Conservation (phyloP, 2,329 filamentous ascomycete genomes). For the Herpotrichia juniperi region DNA sequence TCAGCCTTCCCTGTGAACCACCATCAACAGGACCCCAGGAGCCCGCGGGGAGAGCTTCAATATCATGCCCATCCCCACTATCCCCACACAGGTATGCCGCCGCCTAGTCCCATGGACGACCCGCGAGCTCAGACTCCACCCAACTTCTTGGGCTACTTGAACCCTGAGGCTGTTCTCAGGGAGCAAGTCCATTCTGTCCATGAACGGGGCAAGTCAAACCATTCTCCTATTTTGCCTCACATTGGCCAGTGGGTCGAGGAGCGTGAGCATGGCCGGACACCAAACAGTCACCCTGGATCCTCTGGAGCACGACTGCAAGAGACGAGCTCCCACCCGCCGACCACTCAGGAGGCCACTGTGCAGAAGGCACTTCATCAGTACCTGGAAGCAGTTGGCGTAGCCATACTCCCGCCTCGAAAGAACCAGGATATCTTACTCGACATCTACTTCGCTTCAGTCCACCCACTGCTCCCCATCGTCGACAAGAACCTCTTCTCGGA, state of each 20-base stretch:
- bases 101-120: slow-evolving; percentile 39
- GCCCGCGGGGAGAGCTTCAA: slow-evolving; percentile 1
- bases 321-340: slow-evolving; percentile 30
- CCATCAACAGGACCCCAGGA: slow-evolving; percentile 17
- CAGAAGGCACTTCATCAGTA: slow-evolving; percentile 43
- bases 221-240: slow-evolving; percentile 35
- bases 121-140: slow-evolving; percentile 40
- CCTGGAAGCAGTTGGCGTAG: slow-evolving; percentile 44
- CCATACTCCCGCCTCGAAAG: slow-evolving; percentile 40
- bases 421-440: slow-evolving; percentile 48
- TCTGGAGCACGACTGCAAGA: slow-evolving; percentile 32
- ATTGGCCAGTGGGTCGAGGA: slow-evolving; percentile 46
- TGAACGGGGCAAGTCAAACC: slow-evolving; percentile 31
- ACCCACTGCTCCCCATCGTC: slow-evolving; percentile 55
- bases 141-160: slow-evolving; percentile 54
- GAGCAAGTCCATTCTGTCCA: slow-evolving; percentile 46
- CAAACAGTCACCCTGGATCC: slow-evolving; percentile 28
- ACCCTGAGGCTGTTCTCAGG: slow-evolving; percentile 54
- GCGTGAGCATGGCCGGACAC: slow-evolving; percentile 26
- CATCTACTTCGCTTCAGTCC: slow-evolving; percentile 54
- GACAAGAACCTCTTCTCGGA: slow-evolving; percentile 50
- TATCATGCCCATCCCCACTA: slow-evolving; percentile 31
- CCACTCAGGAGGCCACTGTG: slow-evolving; percentile 37
- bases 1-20: slow-evolving; percentile 23
- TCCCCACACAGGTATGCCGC: slow-evolving; percentile 35